Evolutionary conservation across 441 rosid genomes (phyloP).

Genomic region (Dalechampia spathulata): DNA sequence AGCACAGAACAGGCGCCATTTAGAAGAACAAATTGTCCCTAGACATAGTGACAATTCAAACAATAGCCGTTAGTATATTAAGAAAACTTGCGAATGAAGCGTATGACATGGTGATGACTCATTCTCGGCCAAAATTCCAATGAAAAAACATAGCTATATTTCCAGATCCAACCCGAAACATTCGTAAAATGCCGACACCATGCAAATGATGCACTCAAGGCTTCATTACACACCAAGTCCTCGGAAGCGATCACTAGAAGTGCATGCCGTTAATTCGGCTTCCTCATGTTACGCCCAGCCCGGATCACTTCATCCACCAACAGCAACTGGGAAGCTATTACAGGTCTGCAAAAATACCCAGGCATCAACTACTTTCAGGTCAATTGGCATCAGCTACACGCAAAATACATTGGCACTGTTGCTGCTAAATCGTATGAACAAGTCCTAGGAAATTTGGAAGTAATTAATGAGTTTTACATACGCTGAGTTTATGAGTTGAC

Average conservation of each 20-base stretch:
- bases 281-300: slow-evolving; percentile 94
- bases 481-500: slow-evolving; percentile 89
- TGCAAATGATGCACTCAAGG: slow-evolving; percentile 2
- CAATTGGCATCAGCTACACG: too few relatives aligned
- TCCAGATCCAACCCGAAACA: neutral
- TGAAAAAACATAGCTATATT: neutral
- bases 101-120: neutral
- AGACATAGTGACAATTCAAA: neutral
- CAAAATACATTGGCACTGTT: too few relatives aligned
- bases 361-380: too few relatives aligned
- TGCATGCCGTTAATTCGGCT: slow-evolving; percentile 42
- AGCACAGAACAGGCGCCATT: too few relatives aligned
- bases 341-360: slow-evolving; percentile 80
- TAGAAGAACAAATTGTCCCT: too few relatives aligned
- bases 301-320: slow-evolving; percentile 96
- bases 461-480: slow-evolving; percentile 19
- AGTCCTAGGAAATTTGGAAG: neutral
- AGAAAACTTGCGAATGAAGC: neutral
- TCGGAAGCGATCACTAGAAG: slow-evolving; percentile 7
- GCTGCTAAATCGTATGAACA: too few relatives aligned
- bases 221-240: slow-evolving; percentile 3
- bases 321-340: slow-evolving; percentile 83
- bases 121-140: slow-evolving; percentile 7
- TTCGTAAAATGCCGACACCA: neutral
- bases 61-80: neutral